Percentiles rank a stretch among this genome's conserved stretches.
Evolutionary conservation across 2,329 filamentous ascomycete species (phyloP).

Genomic region (Talaromyces rugulosus): DNA sequence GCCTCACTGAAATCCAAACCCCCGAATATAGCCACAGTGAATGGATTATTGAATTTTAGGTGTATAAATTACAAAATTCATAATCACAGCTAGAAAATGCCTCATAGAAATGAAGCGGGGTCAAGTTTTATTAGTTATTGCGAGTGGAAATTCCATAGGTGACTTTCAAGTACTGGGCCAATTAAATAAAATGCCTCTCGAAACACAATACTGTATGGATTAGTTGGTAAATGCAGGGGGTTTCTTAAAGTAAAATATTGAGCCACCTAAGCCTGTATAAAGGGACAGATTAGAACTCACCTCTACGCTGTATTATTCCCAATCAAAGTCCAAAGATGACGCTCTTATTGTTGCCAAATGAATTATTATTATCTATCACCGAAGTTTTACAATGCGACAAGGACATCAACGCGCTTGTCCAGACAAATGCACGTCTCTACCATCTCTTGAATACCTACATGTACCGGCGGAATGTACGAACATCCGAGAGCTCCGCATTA

Average conservation of each 20-base stretch:
- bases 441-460: conserved; percentile 12
- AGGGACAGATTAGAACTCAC: not conserved
- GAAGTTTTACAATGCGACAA: not conserved
- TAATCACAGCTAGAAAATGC: not conserved
- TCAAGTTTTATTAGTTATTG: not conserved
- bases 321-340: not conserved
- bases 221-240: not conserved
- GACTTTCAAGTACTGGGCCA: not conserved
- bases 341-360: not conserved
- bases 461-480: conserved; percentile 10
- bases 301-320: not conserved
- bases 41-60: not conserved
- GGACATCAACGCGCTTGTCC: conserved; percentile 13
- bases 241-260: not conserved
- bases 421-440: conserved; percentile 10
- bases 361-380: not conserved
- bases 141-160: not conserved
- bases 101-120: not conserved
- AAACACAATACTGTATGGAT: not conserved
- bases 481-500: conserved; percentile 7
- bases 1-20: not conserved
- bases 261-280: not conserved
- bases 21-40: not conserved
- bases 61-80: not conserved
- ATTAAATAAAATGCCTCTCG: not conserved